Evolutionary conservation across 306 rosid species (phyloP), one percentile per base, ranked within the genome.

Genomic region (Acacia confusa): DNA sequence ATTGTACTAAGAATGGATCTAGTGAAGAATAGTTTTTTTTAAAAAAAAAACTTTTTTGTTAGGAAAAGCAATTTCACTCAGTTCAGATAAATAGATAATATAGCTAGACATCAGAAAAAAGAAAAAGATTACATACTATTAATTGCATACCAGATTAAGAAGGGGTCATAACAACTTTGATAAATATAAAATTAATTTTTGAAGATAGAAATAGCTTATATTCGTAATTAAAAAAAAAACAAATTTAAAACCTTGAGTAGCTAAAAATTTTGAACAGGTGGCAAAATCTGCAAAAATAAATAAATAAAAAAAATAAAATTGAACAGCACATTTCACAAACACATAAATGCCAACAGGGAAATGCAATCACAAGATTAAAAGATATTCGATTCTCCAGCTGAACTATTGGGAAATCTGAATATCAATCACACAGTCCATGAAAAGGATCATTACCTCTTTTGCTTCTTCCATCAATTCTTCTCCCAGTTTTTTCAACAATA

Each of bases 401-500:
- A 25, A n/a, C 20, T 4, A 9, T 48, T 48, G 19, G 19, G 36
- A 16, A 48, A 16, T 27, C 11, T 47, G 30, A 48, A 27, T 30
- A 28, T 17, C 19, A 44, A 71, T 45, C 75, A 4, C 15, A 32
- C 6, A 64, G 55, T 70, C 24, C 24, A 24, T 17, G 57, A 25
- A 69, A 58, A 24, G 61, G 17, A 55, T 48, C 67, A 77, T 74
- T 85, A 95, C 99, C 98, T 92, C 93, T 91, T 89, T 92, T 86
- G 99, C 99, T 92, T 95, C 96, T 87, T 95, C 97, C 97, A 95
- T 92, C 83, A 95, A 95, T 36, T 85, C 94, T 77, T 84, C 78
- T 79, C 99, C 99, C 32, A 91, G 91, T 91, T 93, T 95, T 90
- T 95, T 95, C 85, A 95, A 83, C 85, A 95, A 83, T 70, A 95